Base-by-base conservation (phyloP, 495 filamentous ascomycete species). In the Podospora tetraspora region DNA sequence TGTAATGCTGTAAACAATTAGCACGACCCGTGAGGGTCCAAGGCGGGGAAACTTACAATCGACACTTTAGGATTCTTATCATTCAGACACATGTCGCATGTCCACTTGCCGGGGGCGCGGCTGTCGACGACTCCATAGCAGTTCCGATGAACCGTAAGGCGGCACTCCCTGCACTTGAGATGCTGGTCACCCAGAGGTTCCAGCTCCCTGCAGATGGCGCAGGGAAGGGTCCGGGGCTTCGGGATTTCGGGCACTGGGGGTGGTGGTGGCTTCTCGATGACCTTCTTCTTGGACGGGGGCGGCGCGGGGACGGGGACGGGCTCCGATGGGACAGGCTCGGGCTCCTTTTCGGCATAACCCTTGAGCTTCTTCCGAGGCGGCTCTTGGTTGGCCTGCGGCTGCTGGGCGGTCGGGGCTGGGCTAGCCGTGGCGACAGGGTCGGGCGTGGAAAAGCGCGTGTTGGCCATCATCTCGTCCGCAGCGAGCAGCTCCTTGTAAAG, bases 1-100 rank as follows among this genome's bases (percentile, higher is more conserved):
- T 89, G 76, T 99, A 98, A 74, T 87, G 85, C 89, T 91, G 71
- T 19, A 70, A 57, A 24, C 13, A 34, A 70, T 82, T 73, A 83
- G 72, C 43, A 22, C 19, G 29, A 67, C 11, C 10, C 1, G 2
- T 22, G 5, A 56, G 24, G 12, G 19, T 22, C 19, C 12, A 23
- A 10, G 21, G 8, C 62, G n/a, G 24, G 2, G 34, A 16, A 37
- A 82, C 88, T 84, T 84, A 91, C 89, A 63, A 93, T 94, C 24
- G 94, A 96, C 23, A 95, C 88, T 69, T 89, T 86, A 3, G 92
- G 92, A 68, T 86, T 92, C 72, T 92, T 91, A 73, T 99, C 95
- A 75, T 99, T 99, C 13, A 87, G 82, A 80, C 95, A 99, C 87
- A 91, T 94, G 78, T 99, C 95, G 78, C 95, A 99, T 22, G 91